Evolutionary conservation across 1,284 basidiomycete species (phyloP).

Genomic region (Mycena sp.): DNA sequence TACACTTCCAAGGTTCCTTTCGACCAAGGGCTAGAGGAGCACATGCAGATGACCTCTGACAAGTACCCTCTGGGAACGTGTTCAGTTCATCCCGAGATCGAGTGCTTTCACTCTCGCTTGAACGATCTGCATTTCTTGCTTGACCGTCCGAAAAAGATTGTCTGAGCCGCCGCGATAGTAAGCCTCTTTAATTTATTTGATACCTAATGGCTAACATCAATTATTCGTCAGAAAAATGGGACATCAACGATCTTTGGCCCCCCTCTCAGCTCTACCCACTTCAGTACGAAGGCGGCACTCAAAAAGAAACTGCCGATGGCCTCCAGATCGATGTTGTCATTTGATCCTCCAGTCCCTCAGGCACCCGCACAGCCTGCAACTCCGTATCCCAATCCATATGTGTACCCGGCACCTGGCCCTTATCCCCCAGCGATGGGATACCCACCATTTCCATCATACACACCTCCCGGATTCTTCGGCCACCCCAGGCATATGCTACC

Average conservation of each 20-base stretch:
- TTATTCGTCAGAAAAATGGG: neutral
- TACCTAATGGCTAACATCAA: neutral
- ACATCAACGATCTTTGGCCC: neutral
- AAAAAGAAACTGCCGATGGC: neutral
- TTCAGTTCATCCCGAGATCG: neutral
- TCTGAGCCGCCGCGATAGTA: constrained; percentile 10
- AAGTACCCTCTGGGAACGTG: neutral
- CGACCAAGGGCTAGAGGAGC: constrained; percentile 1
- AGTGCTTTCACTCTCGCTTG: neutral
- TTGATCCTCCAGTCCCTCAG: neutral
- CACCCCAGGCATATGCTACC: neutral
- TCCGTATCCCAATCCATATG: no score
- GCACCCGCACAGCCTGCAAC: neutral
- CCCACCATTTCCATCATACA: neutral
- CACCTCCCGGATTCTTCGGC: neutral
- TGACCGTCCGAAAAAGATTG: neutral
- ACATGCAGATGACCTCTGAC: neutral
- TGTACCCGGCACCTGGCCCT: neutral
- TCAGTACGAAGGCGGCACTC: neutral
- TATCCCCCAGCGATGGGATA: constrained; percentile 2
- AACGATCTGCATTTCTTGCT: neutral
- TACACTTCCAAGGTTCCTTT: neutral
- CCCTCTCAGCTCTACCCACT: neutral
- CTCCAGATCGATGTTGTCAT: no score
- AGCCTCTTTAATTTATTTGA: neutral